Base-by-base conservation (phyloP, 1,139 yeast species). In the Suhomyces panamericanus region DNA sequence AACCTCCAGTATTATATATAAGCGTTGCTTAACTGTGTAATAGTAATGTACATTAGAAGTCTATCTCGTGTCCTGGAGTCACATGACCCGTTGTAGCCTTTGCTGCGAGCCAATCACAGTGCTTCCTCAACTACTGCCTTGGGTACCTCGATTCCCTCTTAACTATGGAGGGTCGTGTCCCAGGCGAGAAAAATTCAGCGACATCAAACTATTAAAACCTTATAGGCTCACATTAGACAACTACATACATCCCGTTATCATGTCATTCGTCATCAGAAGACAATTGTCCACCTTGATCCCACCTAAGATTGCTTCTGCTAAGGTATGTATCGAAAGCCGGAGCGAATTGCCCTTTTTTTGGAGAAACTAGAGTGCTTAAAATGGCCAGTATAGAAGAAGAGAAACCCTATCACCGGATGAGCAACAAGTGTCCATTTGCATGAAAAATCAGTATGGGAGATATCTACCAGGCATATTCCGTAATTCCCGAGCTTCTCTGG, bases 281-380 rank as follows among this genome's bases (percentile, higher is more conserved):
- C 87, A 86, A 65, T 81, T 93, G 71, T 90, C 98, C 58, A 87
- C 98, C 63, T 81, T 93, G 76, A 90, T 93, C 66, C 99, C 99
- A 62, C 99, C 99, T 67, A 93, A 93, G 95, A 85, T 93, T 67
- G 97, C 96, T 49, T 90, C 98, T 54, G 95, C 96, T 47, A 80
- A 84, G 73, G 95, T 86, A 81, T 65, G 91, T 85, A 39, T 24
- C 34, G 30, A 28, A 29, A 12, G 1, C 12, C 12, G 17, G 15
- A 30, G 17, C 13, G 13, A 13, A 36, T 36, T 36, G 22, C 20
- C 36, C 29, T 14, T 13, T 24, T 22, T 20, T 34, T 24, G 15
- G 17, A 24, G 11, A 12, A 12, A 3, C 9, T 20, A 10, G 24
- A 24, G 15, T 17, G 16, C n/a, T n/a, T 27, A 8, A 2, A n/a